phyloP scores from a whole-genome alignment of 352 stramenopile genomes.

The Phytophthora tubulina region DNA sequence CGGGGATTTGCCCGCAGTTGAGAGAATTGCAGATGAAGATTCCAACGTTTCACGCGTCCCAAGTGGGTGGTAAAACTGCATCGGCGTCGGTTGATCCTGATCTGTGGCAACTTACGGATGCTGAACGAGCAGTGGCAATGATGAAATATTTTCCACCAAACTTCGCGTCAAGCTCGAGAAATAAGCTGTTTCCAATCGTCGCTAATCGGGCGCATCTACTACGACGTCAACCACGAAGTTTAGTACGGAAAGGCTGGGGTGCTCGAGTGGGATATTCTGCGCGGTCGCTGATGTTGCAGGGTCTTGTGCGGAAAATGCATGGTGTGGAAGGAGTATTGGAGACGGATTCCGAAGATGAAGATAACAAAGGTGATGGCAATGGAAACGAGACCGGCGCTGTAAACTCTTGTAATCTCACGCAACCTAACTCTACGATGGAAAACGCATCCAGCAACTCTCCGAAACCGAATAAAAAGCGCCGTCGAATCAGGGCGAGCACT shows the following conservation, averaged over 20 bases:
- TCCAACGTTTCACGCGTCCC: conserved; percentile 79
- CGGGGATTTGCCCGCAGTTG: conserved; percentile 57
- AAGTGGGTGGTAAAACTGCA: conserved; percentile 69
- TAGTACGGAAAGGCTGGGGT: conserved; percentile 30
- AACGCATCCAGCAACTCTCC: background rate
- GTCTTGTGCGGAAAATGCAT: conserved; percentile 65
- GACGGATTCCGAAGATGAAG: conserved; percentile 35
- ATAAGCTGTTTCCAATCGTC: conserved; percentile 53
- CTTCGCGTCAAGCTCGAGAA: conserved; percentile 43
- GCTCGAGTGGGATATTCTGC: conserved; percentile 52
- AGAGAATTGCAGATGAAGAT: conserved; percentile 78
- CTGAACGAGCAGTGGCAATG: conserved; percentile 60
- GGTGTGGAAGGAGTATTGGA: conserved; percentile 41
- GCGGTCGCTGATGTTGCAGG: conserved; percentile 55
- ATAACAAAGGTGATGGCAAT: conserved; percentile 24
- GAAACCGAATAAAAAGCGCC: background rate
- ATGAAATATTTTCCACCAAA: conserved; percentile 60
- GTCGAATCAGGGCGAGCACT: conserved; percentile 8
- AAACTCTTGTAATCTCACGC: background rate
- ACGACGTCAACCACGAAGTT: conserved; percentile 35
- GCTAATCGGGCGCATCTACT: conserved; percentile 55
- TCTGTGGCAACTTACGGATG: conserved; percentile 73
- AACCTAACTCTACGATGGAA: background rate
- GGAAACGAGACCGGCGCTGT: background rate
- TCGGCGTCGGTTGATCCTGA: conserved; percentile 26